These are phyloP conservation scores for Phytopythium vexans DNA, from an alignment of 352 stramenopile genomes.

Conservation along the genomic window DNA sequence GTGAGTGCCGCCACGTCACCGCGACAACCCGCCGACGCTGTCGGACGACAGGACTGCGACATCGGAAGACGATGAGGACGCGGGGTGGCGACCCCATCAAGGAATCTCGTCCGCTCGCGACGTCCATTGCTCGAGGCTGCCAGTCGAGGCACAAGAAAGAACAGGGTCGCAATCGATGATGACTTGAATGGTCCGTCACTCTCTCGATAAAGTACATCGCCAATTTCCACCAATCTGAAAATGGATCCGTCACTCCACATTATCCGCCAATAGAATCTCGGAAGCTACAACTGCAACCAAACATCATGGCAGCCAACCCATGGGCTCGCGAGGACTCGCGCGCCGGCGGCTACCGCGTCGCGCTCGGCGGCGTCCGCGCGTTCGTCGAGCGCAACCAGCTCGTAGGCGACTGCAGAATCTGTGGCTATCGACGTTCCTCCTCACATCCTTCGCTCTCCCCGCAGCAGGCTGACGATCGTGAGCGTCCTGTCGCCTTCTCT, in stretches of 20 bases:
- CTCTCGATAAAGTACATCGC: too few species aligned
- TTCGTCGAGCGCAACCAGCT: conserved; percentile 41
- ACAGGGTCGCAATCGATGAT: too few species aligned
- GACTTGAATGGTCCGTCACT: too few species aligned
- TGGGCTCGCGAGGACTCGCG: conserved; percentile 16
- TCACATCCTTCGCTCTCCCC: neutral
- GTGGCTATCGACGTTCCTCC: neutral
- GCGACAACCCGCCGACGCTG: too few species aligned
- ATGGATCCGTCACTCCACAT: neutral
- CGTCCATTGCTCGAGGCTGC: too few species aligned
- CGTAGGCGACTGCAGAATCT: neutral
- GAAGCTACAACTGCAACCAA: neutral
- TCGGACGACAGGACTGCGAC: too few species aligned
- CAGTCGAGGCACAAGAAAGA: too few species aligned
- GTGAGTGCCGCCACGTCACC: too few species aligned
- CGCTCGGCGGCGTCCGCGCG: conserved; percentile 31
- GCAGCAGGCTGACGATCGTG: too few species aligned
- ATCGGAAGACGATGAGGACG: too few species aligned
- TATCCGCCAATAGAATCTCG: conserved; percentile 9
- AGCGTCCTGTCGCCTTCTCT: conserved; percentile 7
- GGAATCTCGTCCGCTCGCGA: too few species aligned
- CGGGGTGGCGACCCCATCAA: too few species aligned
- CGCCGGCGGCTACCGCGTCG: conserved; percentile 13
- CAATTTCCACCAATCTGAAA: neutral
- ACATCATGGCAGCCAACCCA: conserved; percentile 27